Evolutionary conservation across 2,329 filamentous ascomycete species (phyloP).

Genomic region (Peltaster fructicola): DNA sequence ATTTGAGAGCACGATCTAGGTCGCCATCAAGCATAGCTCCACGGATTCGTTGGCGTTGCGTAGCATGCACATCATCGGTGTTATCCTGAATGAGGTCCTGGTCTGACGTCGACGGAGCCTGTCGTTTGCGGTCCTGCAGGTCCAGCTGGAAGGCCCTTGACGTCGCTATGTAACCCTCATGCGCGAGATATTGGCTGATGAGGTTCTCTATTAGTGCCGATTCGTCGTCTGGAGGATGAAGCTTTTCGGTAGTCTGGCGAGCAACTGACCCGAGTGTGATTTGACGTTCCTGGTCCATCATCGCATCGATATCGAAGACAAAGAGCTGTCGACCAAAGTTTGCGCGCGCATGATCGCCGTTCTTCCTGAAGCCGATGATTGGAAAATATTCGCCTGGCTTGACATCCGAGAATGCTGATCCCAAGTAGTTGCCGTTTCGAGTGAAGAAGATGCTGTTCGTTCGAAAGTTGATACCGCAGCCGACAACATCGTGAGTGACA

Average conservation of each 20-base stretch:
- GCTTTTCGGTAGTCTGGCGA: too few species aligned
- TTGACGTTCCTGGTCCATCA: slow-evolving; percentile 55
- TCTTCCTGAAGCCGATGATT: slow-evolving; percentile 48
- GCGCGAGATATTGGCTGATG: slow-evolving; percentile 74
- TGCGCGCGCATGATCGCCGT: slow-evolving; percentile 37
- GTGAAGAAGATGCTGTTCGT: slow-evolving; percentile 47
- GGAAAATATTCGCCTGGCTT: slow-evolving; percentile 39
- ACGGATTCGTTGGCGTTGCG: slow-evolving; percentile 68
- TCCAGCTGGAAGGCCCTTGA: slow-evolving; percentile 68
- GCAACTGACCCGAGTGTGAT: slow-evolving; percentile 44
- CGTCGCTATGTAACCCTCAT: slow-evolving; percentile 91
- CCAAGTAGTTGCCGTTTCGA: slow-evolving; percentile 42
- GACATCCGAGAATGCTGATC: slow-evolving; percentile 51
- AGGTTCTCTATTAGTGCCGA: slow-evolving; percentile 65
- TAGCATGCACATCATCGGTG: slow-evolving; percentile 60
- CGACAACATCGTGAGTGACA: slow-evolving; percentile 40
- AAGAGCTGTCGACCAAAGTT: slow-evolving; percentile 60
- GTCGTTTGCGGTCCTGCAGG: slow-evolving; percentile 29
- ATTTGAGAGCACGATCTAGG: slow-evolving; percentile 74
- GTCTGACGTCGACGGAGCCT: slow-evolving; percentile 1
- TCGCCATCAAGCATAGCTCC: slow-evolving; percentile 78
- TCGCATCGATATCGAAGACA: slow-evolving; percentile 74
- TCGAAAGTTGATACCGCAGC: slow-evolving; percentile 47
- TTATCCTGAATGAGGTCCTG: slow-evolving; percentile 10
- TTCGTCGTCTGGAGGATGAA: slow-evolving; percentile 52